Conservation (phyloP, 2,329 filamentous ascomycete species). For the Phialophora expanda region DNA sequence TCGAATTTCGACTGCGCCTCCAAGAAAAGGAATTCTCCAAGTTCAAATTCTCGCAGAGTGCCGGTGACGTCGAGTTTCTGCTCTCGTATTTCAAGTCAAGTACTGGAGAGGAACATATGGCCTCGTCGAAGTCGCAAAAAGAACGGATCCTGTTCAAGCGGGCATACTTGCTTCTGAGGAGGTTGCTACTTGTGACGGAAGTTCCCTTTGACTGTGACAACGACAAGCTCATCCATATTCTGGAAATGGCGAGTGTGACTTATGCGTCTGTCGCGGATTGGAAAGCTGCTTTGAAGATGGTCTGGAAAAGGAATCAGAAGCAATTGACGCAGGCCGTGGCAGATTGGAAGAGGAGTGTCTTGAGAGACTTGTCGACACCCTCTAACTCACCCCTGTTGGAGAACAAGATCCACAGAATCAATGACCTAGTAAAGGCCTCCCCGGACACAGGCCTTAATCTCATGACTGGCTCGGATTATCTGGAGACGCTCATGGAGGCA, state of each 20-base stretch:
- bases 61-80: constrained; percentile 33
- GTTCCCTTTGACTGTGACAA: constrained; percentile 22
- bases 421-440: constrained; percentile 48
- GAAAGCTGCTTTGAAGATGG: constrained; percentile 25
- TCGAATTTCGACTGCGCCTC: constrained; percentile 67
- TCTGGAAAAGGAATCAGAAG: constrained; percentile 31
- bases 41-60: constrained; percentile 41
- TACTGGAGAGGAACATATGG: background rate
- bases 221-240: constrained; percentile 27
- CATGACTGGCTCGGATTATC: constrained; percentile 82
- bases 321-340: constrained; percentile 29
- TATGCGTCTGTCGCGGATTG: constrained; percentile 31
- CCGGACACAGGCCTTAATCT: constrained; percentile 63
- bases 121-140: constrained; percentile 23
- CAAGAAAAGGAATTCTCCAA: constrained; percentile 64
- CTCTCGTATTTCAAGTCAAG: constrained; percentile 26
- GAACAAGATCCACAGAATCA: constrained; percentile 42
- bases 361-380: constrained; percentile 29
- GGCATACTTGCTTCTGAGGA: constrained; percentile 67
- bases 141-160: constrained; percentile 62
- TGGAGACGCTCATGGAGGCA: constrained; percentile 69
- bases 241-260: constrained; percentile 27
- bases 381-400: constrained; percentile 39
- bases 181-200: constrained; percentile 56
- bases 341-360: constrained; percentile 24